These are phyloP conservation scores for Neonectria hederae DNA, from an alignment of 2,329 filamentous ascomycete genomes.

Conservation along the genomic window DNA sequence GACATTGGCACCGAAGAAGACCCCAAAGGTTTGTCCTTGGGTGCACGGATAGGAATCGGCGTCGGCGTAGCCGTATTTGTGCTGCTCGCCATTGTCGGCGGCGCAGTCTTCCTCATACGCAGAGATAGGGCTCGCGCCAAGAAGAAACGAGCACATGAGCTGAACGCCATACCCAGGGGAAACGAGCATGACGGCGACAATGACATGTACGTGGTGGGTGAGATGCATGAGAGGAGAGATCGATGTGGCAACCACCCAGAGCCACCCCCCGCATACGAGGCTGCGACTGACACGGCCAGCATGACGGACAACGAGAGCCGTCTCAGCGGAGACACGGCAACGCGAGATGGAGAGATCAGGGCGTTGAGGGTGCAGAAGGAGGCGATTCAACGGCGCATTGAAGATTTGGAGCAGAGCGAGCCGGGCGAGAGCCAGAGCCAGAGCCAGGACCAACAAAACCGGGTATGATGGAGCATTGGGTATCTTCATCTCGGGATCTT, in stretches of 20 bases:
- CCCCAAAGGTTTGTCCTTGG: constrained; percentile 38
- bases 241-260: constrained; percentile 31
- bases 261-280: constrained; percentile 47
- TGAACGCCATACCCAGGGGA: constrained; percentile 36
- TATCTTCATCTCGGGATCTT: constrained; percentile 17
- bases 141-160: constrained; percentile 38
- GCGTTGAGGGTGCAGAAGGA: constrained; percentile 48
- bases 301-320: constrained; percentile 35
- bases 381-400: constrained; percentile 48
- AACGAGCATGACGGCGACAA: constrained; percentile 18
- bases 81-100: constrained; percentile 41
- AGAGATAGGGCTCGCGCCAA: constrained; percentile 31
- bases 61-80: constrained; percentile 45
- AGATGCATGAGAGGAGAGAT: constrained; percentile 26
- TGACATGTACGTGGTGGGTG: constrained; percentile 28
- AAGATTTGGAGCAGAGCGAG: constrained; percentile 46
- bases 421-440: constrained; percentile 23
- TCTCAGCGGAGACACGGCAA: constrained; percentile 33
- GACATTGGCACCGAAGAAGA: constrained; percentile 39
- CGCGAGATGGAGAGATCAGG: constrained; percentile 45
- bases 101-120: constrained; percentile 41
- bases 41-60: constrained; percentile 49
- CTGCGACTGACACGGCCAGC: constrained; percentile 36
- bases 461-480: constrained; percentile 14
- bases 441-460: constrained; percentile 18